Conservation (phyloP, 192 early-diverging fungal genomes). For the Entomortierella lignicola region DNA sequence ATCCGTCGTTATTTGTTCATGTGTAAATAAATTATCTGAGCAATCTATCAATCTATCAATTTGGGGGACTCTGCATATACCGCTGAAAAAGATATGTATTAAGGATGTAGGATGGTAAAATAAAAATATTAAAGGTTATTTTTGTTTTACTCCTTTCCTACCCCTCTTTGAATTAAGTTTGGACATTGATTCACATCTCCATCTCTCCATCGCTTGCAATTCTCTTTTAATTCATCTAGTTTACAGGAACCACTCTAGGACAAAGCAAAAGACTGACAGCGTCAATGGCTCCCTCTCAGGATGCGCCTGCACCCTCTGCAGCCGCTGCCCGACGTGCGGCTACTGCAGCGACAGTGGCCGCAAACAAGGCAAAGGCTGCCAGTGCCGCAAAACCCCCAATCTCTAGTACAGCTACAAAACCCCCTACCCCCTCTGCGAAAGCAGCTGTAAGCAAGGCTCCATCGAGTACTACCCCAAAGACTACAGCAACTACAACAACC, state of each 20-base stretch:
- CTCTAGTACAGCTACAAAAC: constrained; percentile 9
- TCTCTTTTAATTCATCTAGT: neutral
- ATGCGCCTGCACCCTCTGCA: constrained; percentile 1
- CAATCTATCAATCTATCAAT: neutral
- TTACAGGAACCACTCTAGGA: neutral
- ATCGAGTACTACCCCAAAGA: neutral
- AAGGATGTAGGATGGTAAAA: too few species aligned
- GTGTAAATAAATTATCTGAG: neutral
- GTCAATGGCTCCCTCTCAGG: constrained; percentile 15
- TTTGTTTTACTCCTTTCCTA: too few species aligned
- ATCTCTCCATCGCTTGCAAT: neutral
- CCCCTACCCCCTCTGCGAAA: neutral
- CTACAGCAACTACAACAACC: constrained; percentile 3
- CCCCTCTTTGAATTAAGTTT: too few species aligned
- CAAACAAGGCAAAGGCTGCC: constrained; percentile 30
- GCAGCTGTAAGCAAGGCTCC: neutral
- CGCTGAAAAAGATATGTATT: too few species aligned
- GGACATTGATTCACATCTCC: neutral
- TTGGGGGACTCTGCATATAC: too few species aligned
- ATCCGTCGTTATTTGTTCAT: neutral
- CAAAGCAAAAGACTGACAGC: neutral
- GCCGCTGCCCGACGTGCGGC: constrained; percentile 19
- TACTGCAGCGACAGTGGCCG: constrained; percentile 9
- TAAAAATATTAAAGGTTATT: too few species aligned
- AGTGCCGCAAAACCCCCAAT: neutral